Evolutionary conservation across 2,329 filamentous ascomycete genomes (phyloP).

Genomic region (Alternaria postmessia): DNA sequence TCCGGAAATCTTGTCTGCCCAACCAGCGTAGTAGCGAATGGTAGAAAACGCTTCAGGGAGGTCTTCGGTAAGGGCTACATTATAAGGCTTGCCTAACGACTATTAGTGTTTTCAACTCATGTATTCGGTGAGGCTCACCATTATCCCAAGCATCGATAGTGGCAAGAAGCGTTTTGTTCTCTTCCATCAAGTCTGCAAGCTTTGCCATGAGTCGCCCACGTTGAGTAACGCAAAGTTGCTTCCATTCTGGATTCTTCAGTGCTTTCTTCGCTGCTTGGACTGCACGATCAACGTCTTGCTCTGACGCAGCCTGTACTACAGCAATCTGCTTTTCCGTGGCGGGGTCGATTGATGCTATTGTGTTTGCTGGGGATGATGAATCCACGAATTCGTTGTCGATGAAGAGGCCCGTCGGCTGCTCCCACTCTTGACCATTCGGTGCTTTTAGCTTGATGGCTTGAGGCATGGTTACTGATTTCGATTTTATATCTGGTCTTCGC

Average conservation of each 20-base stretch:
- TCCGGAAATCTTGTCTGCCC: conserved; percentile 78
- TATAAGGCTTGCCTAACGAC: conserved; percentile 65
- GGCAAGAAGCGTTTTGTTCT: conserved; percentile 29
- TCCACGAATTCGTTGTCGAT: conserved; percentile 56
- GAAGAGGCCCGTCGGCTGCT: conserved; percentile 53
- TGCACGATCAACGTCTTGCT: conserved; percentile 46
- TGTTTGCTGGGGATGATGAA: conserved; percentile 41
- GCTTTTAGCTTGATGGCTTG: conserved; percentile 44
- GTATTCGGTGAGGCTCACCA: conserved; percentile 53
- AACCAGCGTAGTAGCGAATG: conserved; percentile 76
- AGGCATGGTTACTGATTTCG: neutral
- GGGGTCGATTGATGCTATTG: conserved; percentile 26
- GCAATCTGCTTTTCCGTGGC: conserved; percentile 41
- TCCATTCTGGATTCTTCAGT: conserved; percentile 33
- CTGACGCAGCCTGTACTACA: conserved; percentile 42
- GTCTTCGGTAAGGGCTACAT: conserved; percentile 67
- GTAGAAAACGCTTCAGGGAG: conserved; percentile 62
- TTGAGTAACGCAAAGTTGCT: conserved; percentile 19
- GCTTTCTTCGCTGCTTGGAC: conserved; percentile 45
- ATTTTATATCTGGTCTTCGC: neutral
- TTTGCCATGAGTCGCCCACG: conserved; percentile 33
- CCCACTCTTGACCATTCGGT: conserved; percentile 51
- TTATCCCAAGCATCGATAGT: conserved; percentile 70
- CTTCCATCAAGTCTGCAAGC: conserved; percentile 41
- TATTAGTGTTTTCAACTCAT: neutral